Conservation (phyloP, 495 filamentous ascomycete genomes). For the Podospora conica region DNA sequence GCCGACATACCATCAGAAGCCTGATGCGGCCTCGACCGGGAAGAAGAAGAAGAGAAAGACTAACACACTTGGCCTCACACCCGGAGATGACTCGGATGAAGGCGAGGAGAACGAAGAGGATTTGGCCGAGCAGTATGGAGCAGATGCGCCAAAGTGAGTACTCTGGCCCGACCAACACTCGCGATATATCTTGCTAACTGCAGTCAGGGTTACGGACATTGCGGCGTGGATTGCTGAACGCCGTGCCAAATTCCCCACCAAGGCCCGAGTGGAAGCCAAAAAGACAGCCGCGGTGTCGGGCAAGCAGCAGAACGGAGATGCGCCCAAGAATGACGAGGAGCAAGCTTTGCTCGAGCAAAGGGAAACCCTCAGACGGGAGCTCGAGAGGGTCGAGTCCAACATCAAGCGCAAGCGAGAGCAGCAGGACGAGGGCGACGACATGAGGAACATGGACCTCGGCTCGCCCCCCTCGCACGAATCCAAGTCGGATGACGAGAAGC, state of each 20-base stretch:
- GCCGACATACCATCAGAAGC: constrained; percentile 53
- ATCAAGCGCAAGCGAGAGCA: constrained; percentile 53
- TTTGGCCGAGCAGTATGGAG: constrained; percentile 54
- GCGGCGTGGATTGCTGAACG: constrained; percentile 76
- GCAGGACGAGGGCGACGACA: constrained; percentile 52
- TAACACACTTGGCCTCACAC: constrained; percentile 76
- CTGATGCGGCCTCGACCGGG: constrained; percentile 48
- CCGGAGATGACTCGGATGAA: constrained; percentile 62
- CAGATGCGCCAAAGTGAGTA: constrained; percentile 43
- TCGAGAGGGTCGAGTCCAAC: constrained; percentile 47
- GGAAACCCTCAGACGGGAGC: constrained; percentile 45
- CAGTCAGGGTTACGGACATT: constrained; percentile 55
- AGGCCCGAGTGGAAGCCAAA: constrained; percentile 50
- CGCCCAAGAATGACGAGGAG: constrained; percentile 21
- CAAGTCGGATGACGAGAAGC: constrained; percentile 40
- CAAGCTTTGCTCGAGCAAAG: constrained; percentile 34
- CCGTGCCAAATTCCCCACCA: constrained; percentile 70
- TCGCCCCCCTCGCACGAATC: constrained; percentile 35
- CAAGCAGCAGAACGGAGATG: constrained; percentile 22
- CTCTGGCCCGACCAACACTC: constrained; percentile 26
- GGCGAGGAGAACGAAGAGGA: constrained; percentile 70
- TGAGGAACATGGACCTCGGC: constrained; percentile 36
- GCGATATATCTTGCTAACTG: constrained; percentile 6
- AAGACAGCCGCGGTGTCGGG: constrained; percentile 30
- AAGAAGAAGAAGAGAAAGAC: constrained; percentile 76